These are phyloP conservation scores for Cytospora paraplurivora DNA, from an alignment of 2,329 filamentous ascomycete species.

Conservation along the genomic window DNA sequence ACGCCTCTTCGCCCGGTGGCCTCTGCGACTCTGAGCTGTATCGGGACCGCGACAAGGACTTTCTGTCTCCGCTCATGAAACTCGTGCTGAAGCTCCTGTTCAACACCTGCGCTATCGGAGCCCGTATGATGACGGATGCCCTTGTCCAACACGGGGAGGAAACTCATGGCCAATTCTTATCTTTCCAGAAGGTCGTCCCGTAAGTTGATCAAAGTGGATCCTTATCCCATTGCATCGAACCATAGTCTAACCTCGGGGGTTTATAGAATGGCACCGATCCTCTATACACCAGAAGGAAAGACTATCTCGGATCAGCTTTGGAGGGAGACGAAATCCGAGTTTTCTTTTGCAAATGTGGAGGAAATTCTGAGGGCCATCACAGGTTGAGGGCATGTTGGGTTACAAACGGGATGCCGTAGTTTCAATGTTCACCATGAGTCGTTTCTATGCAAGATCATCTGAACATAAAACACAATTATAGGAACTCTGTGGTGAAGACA, in stretches of 20 bases:
- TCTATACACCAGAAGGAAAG: slow-evolving; percentile 30
- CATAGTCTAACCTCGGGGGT: neutral
- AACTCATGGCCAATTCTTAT: slow-evolving; percentile 31
- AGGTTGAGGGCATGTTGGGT: neutral
- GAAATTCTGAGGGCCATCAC: neutral
- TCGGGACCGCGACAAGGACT: slow-evolving; percentile 10
- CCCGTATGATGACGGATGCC: slow-evolving; percentile 29
- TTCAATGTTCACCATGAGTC: too few species aligned
- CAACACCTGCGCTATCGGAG: slow-evolving; percentile 26
- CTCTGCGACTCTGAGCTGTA: slow-evolving; percentile 14
- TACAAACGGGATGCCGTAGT: too few species aligned
- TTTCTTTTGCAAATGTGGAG: slow-evolving; percentile 31
- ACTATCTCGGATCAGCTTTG: slow-evolving; percentile 30
- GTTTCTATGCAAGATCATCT: too few species aligned
- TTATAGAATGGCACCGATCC: slow-evolving; percentile 30
- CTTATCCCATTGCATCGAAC: neutral
- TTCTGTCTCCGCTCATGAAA: slow-evolving; percentile 2
- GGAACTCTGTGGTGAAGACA: neutral
- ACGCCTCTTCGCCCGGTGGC: neutral
- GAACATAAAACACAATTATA: neutral
- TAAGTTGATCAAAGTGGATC: slow-evolving; percentile 16
- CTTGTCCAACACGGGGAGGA: slow-evolving; percentile 26
- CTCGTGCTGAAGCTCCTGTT: slow-evolving; percentile 20
- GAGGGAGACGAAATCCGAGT: slow-evolving; percentile 34
- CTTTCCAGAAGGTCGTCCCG: slow-evolving; percentile 29